Evolutionary conservation across 2,329 filamentous ascomycete species (phyloP).

Genomic region (Aureobasidium mangrovei): DNA sequence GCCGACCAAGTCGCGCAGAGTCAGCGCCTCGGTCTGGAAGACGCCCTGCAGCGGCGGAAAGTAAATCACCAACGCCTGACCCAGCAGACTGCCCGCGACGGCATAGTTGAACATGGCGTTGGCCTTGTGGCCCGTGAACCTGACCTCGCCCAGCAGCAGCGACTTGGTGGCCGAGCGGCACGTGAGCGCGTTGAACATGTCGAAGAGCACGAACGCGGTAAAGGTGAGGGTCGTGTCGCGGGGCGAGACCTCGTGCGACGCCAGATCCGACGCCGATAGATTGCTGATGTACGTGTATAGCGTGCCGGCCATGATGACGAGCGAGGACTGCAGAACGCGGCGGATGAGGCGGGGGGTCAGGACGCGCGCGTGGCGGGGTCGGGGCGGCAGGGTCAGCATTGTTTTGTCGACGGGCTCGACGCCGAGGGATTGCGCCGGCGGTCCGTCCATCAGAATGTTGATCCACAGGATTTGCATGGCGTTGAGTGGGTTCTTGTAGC

Average conservation of each 20-base stretch:
- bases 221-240: slow-evolving; percentile 99
- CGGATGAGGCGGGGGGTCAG: slow-evolving; percentile 76
- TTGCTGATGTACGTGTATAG: slow-evolving; percentile 85
- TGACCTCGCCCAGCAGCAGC: slow-evolving; percentile 68
- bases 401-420: slow-evolving; percentile 91
- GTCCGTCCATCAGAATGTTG: slow-evolving; percentile 99
- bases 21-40: slow-evolving; percentile 88
- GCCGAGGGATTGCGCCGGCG: slow-evolving; percentile 90
- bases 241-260: slow-evolving; percentile 57
- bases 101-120: slow-evolving; percentile 98
- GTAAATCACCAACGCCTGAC: slow-evolving; percentile 88
- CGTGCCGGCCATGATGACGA: slow-evolving; percentile 87
- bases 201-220: slow-evolving; percentile 96
- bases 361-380: slow-evolving; percentile 78
- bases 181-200: slow-evolving; percentile 97
- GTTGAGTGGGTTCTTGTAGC: slow-evolving; percentile 91
- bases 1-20: slow-evolving; percentile 62
- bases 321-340: slow-evolving; percentile 77
- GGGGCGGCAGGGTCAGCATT: slow-evolving; percentile 85
- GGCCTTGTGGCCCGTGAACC: slow-evolving; percentile 58
- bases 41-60: slow-evolving; percentile 87
- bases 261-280: slow-evolving; percentile 66
- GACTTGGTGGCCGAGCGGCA: slow-evolving; percentile 90
- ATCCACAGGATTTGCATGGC: slow-evolving; percentile 99
- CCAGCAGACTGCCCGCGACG: slow-evolving; percentile 72